Evolutionary conservation across 768 basidiomycete genomes (phyloP).

Genomic region (Boletus sensibilis): DNA sequence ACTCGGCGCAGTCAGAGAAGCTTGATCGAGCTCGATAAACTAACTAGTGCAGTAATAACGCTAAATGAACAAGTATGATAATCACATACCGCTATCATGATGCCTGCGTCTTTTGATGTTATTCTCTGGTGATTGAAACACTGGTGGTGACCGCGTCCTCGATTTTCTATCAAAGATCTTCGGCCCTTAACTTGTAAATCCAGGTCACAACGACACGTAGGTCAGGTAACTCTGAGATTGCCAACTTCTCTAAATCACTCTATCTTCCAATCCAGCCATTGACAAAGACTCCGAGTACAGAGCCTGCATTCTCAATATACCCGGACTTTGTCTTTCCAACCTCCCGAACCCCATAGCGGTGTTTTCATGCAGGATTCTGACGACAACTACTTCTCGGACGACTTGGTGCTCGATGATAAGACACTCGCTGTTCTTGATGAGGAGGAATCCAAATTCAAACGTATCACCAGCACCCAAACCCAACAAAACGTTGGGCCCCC

Average conservation of each 20-base stretch:
- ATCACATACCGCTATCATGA: background rate
- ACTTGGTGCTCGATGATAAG: slow-evolving; percentile 61
- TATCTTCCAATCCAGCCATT: background rate
- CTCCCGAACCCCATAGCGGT: background rate
- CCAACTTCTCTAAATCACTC: background rate
- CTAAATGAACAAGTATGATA: background rate
- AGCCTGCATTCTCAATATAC: background rate
- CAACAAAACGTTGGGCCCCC: slow-evolving; percentile 35
- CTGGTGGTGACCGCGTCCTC: background rate
- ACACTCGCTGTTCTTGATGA: slow-evolving; percentile 60
- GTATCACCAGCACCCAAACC: slow-evolving; percentile 27
- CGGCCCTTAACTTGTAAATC: background rate
- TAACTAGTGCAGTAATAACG: background rate
- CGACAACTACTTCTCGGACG: slow-evolving; percentile 66
- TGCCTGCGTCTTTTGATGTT: no score
- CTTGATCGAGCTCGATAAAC: background rate
- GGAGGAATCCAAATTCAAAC: slow-evolving; percentile 45
- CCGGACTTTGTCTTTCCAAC: background rate
- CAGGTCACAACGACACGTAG: background rate
- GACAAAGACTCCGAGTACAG: background rate
- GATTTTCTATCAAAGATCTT: background rate
- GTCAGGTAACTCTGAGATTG: background rate
- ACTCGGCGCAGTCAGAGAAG: no score
- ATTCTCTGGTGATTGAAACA: background rate
- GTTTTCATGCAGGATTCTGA: slow-evolving; percentile 59